Base-by-base conservation (phyloP, 2,329 filamentous ascomycete genomes). In the Tolypocladium nubicola region DNA sequence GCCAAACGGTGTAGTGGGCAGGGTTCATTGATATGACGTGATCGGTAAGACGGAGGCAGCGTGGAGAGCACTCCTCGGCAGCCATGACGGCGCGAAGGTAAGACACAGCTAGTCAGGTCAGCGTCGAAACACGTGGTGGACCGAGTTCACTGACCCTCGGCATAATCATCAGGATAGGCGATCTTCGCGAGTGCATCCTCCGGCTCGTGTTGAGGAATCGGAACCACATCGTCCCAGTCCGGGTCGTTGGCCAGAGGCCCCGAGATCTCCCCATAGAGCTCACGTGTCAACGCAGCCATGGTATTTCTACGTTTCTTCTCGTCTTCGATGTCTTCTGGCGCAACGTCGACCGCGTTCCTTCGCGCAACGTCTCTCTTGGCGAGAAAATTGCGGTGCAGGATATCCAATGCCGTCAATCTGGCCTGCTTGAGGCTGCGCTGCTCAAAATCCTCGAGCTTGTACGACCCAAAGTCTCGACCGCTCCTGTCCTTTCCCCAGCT, bases 1-100 rank as follows among this genome's bases (percentile, higher is more conserved):
- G 84, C 94, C 94, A 99, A 60, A 97, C 93, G 19, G 94, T 99
- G 76, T 99, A 99, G 76, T 99, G 94, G 1, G 94, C 92, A 19
- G 94, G 89, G 72, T 99, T 99, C 81, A 97, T 85, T 59, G 79
- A 78, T 68, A 99, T 97, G 68, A 99, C 86, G 72, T 93, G 85
- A 69, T 91, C 87, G 5, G 94, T 99, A 61, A 99, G 82, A 38
- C 79, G 81, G 49, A 99, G 80, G 40, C 85, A 88, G 53, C 94
- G 83, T 26, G 86, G 81, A 30, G 88, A 91, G 76, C 87, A 82
- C 73, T 99, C 94, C 69, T 95, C 88, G 53, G 78, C 79, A 16
- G 89, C 88, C 93, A 99, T 99, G 64, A 96, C 83, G 60, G 94
- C 92, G 60, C 94, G 88, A 56, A 99, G 83, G 73, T 97, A 99